These are phyloP conservation scores for Speleostelium caveatum DNA, from an alignment of 78 protist genomes.

Conservation along the genomic window DNA sequence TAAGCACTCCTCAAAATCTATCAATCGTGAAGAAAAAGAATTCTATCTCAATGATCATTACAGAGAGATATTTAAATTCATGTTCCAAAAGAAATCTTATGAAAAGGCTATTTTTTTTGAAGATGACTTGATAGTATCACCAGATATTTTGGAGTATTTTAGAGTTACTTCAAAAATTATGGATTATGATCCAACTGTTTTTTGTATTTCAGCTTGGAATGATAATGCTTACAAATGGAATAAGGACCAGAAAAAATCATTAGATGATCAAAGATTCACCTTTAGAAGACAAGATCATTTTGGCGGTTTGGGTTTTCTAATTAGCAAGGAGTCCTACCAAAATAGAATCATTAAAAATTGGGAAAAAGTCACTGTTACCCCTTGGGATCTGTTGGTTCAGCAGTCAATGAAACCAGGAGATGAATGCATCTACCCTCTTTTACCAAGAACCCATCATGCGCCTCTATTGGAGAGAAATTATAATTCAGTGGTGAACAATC, in stretches of 20 bases:
- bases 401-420: slow-evolving; percentile 5
- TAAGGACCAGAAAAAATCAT: neutral
- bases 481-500: neutral
- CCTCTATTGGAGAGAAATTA: slow-evolving; percentile 5
- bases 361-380: neutral
- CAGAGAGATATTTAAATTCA: neutral
- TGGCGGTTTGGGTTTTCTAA: slow-evolving; percentile 65
- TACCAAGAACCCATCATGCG: slow-evolving; percentile 54
- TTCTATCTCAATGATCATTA: slow-evolving; percentile 18
- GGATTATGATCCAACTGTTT: slow-evolving; percentile 75
- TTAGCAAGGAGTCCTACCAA: neutral
- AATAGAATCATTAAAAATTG: slow-evolving; percentile 23
- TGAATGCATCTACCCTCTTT: slow-evolving; percentile 43
- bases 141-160: slow-evolving; percentile 89
- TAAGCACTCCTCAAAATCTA: neutral
- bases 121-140: slow-evolving; percentile 87
- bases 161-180: slow-evolving; percentile 64
- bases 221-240: slow-evolving; percentile 87
- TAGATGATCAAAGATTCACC: neutral
- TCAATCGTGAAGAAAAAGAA: slow-evolving; percentile 12
- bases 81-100: neutral
- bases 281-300: slow-evolving; percentile 55
- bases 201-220: slow-evolving; percentile 90
- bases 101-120: slow-evolving; percentile 34
- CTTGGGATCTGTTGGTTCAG: slow-evolving; percentile 60